Evolutionary conservation across 2,329 filamentous ascomycete genomes (phyloP).

Genomic region (Aspergillus sp.): DNA sequence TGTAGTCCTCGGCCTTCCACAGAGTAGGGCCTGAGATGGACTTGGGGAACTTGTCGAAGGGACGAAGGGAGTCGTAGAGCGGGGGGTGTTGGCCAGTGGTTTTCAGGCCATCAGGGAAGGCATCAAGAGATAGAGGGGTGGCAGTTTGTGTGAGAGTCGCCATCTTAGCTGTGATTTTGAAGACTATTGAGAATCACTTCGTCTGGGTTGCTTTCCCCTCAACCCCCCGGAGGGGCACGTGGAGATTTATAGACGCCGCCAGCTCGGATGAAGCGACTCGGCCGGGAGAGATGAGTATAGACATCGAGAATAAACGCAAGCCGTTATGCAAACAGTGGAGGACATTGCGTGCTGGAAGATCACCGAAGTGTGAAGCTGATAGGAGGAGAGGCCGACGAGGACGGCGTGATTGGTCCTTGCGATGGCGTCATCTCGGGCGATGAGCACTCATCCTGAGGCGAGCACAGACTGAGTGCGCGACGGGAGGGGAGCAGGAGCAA

Average conservation of each 20-base stretch:
- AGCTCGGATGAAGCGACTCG: constrained; percentile 3
- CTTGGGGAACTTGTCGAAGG: constrained; percentile 71
- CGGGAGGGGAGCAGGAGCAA: neutral
- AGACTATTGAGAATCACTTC: neutral
- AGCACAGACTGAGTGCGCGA: neutral
- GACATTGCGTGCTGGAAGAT: constrained; percentile 31
- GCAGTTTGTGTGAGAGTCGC: constrained; percentile 2
- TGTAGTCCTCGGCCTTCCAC: constrained; percentile 68
- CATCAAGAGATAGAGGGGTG: constrained; percentile 10
- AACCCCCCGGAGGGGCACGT: neutral
- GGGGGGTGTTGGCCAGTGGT: constrained; percentile 73
- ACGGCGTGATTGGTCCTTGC: constrained; percentile 11
- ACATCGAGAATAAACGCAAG: neutral
- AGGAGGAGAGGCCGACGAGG: constrained; percentile 8
- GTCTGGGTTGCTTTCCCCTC: neutral
- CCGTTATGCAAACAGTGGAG: constrained; percentile 25
- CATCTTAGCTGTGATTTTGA: neutral
- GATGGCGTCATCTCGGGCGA: constrained; percentile 26
- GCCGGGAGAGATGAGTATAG: constrained; percentile 6
- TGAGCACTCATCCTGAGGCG: neutral
- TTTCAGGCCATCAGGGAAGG: constrained; percentile 66
- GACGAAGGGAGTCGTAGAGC: constrained; percentile 61
- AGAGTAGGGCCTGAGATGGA: constrained; percentile 70
- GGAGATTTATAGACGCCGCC: constrained; percentile 36
- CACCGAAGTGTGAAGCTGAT: constrained; percentile 11